These are phyloP conservation scores for Melocanna baccifera DNA, from an alignment of 176 grass and related monocot genomes.

Conservation along the genomic window DNA sequence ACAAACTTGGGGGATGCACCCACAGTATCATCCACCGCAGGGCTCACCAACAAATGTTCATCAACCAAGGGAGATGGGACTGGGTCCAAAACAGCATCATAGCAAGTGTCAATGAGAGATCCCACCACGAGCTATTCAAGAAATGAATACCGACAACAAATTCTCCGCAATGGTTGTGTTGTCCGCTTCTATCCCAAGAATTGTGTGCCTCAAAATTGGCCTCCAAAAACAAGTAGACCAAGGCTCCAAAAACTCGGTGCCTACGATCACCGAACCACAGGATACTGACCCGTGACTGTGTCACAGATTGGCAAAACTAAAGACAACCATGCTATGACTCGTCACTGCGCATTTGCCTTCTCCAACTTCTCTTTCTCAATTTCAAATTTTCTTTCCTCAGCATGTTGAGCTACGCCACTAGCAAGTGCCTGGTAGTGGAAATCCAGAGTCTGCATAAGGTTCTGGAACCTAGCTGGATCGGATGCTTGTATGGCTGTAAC, in stretches of 20 bases:
- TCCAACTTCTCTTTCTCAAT: conserved; percentile 87
- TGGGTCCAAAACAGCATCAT: not conserved
- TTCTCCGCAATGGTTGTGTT: not conserved
- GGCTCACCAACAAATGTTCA: conserved; percentile 15
- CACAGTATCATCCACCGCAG: not conserved
- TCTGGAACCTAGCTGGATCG: conserved; percentile 65
- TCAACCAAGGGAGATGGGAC: not conserved
- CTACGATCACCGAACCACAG: conserved; percentile 25
- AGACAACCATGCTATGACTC: not conserved
- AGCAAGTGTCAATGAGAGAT: conserved; percentile 10
- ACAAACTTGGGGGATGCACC: not conserved
- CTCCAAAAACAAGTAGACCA: conserved; percentile 32
- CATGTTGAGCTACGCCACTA: conserved; percentile 61
- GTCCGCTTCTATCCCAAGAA: conserved; percentile 15
- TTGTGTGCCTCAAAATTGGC: conserved; percentile 34
- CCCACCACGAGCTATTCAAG: conserved; percentile 4
- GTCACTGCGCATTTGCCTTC: conserved; percentile 42
- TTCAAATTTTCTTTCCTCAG: conserved; percentile 64
- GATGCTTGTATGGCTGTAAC: conserved; percentile 61
- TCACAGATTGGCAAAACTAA: conserved; percentile 27
- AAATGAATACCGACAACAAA: conserved; percentile 7
- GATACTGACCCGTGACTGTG: conserved; percentile 7
- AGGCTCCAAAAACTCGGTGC: conserved; percentile 21
- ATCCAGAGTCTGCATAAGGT: conserved; percentile 67
- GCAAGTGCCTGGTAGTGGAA: conserved; percentile 66